These are phyloP conservation scores for Calonectria montana DNA, from an alignment of 2,329 filamentous ascomycete genomes.

Conservation along the genomic window DNA sequence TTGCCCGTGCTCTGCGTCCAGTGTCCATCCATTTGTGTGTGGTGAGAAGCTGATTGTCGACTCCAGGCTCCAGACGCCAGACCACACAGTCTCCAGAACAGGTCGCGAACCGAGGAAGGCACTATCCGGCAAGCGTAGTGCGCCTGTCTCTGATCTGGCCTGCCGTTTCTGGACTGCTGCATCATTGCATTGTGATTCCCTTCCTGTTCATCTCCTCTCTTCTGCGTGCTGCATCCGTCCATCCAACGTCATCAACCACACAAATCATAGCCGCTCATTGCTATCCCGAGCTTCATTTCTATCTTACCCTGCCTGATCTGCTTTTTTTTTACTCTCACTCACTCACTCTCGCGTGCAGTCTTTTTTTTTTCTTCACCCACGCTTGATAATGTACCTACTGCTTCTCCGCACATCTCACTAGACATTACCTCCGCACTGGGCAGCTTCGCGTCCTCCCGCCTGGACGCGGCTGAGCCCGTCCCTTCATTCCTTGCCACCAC, in stretches of 20 bases:
- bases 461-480: constrained; percentile 8
- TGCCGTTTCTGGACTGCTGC: constrained; percentile 6
- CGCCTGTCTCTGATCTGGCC: constrained; percentile 1
- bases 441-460: not conserved
- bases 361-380: not conserved
- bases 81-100: not conserved
- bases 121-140: not conserved
- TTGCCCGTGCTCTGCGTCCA: constrained; percentile 24
- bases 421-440: constrained; percentile 9
- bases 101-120: constrained; percentile 8
- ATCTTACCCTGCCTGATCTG: not conserved
- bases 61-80: not conserved
- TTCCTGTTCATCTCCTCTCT: constrained; percentile 11
- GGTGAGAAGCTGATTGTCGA: constrained; percentile 1
- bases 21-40: not conserved
- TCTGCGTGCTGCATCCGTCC: constrained; percentile 24
- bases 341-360: not conserved
- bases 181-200: not conserved
- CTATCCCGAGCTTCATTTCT: not conserved
- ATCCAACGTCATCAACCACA: constrained; percentile 15
- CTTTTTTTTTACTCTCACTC: too few species aligned
- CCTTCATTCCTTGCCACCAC: not conserved
- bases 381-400: constrained; percentile 16
- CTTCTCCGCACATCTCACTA: constrained; percentile 9
- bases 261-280: constrained; percentile 12